These are phyloP conservation scores for Tritrichomonas foetus DNA, from an alignment of 208 protist species.

Conservation along the genomic window DNA sequence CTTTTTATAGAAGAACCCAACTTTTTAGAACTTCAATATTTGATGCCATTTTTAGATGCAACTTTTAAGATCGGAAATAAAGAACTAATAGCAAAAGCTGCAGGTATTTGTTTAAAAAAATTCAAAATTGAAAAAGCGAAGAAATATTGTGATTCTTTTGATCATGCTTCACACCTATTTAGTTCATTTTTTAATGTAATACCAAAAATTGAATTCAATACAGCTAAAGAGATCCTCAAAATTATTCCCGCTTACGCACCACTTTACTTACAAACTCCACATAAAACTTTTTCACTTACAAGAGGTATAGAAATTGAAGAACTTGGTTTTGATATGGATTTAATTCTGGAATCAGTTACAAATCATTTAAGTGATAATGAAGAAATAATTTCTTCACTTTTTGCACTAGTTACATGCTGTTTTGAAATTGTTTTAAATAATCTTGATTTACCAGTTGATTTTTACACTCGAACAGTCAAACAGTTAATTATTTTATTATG, in stretches of 20 bases:
- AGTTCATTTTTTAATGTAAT: background rate
- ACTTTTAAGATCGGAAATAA: background rate
- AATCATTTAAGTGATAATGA: background rate
- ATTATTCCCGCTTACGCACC: background rate
- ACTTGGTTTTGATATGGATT: background rate
- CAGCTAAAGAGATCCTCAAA: background rate
- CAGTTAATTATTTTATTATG: background rate
- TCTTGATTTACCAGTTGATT: background rate
- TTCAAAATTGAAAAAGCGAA: background rate
- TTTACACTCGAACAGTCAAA: background rate
- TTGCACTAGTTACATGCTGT: background rate
- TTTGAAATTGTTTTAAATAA: conserved; percentile 16
- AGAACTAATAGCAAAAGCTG: background rate
- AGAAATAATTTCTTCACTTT: background rate
- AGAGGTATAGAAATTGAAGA: background rate
- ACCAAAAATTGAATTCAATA: background rate
- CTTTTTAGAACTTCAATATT: background rate
- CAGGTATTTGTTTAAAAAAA: background rate
- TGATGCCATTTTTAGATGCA: background rate
- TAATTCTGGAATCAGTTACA: background rate
- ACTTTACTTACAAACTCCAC: background rate
- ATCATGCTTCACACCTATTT: background rate
- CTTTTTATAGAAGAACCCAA: background rate
- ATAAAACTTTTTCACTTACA: too few relatives aligned
- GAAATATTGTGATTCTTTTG: background rate